phyloP scores from a whole-genome alignment of 208 protist genomes.

The Endotrypanum monterogeii region DNA sequence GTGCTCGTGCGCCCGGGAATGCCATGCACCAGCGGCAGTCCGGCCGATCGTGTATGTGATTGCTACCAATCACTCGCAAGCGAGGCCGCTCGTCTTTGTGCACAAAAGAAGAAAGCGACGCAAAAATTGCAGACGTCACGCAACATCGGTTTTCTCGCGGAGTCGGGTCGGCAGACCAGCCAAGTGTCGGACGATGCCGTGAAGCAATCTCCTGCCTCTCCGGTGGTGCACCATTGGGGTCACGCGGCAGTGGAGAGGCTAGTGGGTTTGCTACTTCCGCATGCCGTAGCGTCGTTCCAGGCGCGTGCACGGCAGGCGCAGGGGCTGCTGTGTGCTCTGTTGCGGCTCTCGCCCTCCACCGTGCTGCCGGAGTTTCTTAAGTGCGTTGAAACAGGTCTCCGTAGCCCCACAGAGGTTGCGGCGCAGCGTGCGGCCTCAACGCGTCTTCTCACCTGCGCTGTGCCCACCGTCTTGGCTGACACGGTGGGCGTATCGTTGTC shows the following conservation, averaged over 20 bases:
- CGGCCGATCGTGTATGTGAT: constrained; percentile 33
- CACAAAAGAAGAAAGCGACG: background rate
- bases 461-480: constrained; percentile 23
- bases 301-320: constrained; percentile 23
- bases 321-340: constrained; percentile 36
- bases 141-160: background rate
- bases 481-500: constrained; percentile 10
- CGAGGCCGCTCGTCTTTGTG: constrained; percentile 13
- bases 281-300: constrained; percentile 41
- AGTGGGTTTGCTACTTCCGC: constrained; percentile 48
- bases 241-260: constrained; percentile 44
- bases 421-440: constrained; percentile 33
- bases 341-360: constrained; percentile 40
- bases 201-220: background rate
- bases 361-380: constrained; percentile 35
- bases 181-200: background rate
- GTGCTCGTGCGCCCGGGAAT: constrained; percentile 66
- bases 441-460: constrained; percentile 31
- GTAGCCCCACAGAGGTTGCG: constrained; percentile 35
- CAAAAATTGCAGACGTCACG: background rate
- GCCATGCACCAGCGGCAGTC: constrained; percentile 18
- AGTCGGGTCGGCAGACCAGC: background rate
- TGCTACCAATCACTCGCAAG: constrained; percentile 49
- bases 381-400: constrained; percentile 37
- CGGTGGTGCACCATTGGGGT: constrained; percentile 38